phyloP scores from a whole-genome alignment of 2,329 filamentous ascomycete genomes.

The Scleromitrula shiraiana region DNA sequence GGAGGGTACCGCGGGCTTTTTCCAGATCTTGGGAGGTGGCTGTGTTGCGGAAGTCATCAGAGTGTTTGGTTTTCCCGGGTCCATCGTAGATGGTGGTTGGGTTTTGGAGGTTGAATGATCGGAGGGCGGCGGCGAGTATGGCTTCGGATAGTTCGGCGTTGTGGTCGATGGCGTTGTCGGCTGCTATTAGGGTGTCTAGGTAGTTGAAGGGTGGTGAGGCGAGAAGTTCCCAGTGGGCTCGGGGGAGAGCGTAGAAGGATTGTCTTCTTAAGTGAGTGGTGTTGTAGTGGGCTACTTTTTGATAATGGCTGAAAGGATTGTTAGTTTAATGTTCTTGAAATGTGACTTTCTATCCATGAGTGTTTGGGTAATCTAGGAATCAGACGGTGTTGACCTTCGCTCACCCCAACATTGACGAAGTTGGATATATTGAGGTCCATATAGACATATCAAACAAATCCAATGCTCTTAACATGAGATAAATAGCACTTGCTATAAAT shows the following conservation, averaged over 20 bases:
- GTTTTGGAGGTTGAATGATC: slow-evolving; percentile 50
- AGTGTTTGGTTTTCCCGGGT: slow-evolving; percentile 9
- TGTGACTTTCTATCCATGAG: too few relatives aligned
- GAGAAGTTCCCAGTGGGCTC: slow-evolving; percentile 75
- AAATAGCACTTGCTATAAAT: slow-evolving; percentile 4
- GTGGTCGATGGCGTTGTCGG: slow-evolving; percentile 81
- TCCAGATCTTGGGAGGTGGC: slow-evolving; percentile 72
- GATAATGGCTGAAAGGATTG: slow-evolving; percentile 61
- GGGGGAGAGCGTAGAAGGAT: slow-evolving; percentile 85
- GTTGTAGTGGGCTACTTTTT: slow-evolving; percentile 77
- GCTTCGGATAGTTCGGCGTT: slow-evolving; percentile 77
- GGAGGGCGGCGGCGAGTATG: slow-evolving; percentile 64
- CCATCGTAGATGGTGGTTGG: background rate
- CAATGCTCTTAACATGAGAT: background rate
- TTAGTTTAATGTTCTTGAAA: background rate
- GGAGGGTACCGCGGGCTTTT: slow-evolving; percentile 85
- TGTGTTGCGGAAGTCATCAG: slow-evolving; percentile 56
- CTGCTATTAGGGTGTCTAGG: slow-evolving; percentile 65
- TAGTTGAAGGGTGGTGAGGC: slow-evolving; percentile 75
- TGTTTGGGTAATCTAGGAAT: too few relatives aligned
- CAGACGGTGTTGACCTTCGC: too few relatives aligned
- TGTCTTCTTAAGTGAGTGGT: slow-evolving; percentile 84
- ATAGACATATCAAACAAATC: too few relatives aligned
- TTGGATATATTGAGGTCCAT: too few relatives aligned
- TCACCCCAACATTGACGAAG: too few relatives aligned